Conservation (phyloP, 495 filamentous ascomycete species). For the Neurospora intermedia region DNA sequence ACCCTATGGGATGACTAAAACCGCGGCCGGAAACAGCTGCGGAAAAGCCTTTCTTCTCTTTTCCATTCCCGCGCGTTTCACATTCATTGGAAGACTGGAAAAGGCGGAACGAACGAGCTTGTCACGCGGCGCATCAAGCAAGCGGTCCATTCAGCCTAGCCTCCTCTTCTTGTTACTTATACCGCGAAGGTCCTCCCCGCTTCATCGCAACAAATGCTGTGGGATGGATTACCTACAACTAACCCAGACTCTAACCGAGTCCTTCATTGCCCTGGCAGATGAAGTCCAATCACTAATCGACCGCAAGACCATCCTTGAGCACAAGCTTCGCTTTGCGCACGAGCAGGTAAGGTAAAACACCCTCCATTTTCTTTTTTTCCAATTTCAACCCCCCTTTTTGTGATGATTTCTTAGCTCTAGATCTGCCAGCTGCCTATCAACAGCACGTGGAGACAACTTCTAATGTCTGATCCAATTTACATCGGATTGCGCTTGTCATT, state of each 20-base stretch:
- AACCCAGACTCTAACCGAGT: constrained; percentile 41
- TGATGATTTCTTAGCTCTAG: constrained; percentile 66
- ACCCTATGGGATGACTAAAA: constrained; percentile 1
- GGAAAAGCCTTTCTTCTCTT: constrained; percentile 2
- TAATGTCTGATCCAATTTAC: constrained; percentile 19
- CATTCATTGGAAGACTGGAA: background rate
- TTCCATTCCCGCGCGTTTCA: background rate
- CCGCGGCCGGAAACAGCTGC: background rate
- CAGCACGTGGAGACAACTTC: constrained; percentile 41
- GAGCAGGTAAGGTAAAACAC: constrained; percentile 38
- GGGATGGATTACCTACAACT: constrained; percentile 34
- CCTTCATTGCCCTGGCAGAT: constrained; percentile 54
- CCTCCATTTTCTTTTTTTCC: constrained; percentile 9
- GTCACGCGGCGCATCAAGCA: constrained; percentile 4
- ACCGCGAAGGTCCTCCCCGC: background rate
- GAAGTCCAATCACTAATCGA: constrained; percentile 46
- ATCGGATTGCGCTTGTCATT: constrained; percentile 4
- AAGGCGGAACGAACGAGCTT: background rate
- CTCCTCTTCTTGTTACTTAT: background rate
- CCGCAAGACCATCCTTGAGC: constrained; percentile 43
- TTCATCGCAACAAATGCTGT: constrained; percentile 10
- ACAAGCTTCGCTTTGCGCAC: constrained; percentile 47
- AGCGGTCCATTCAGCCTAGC: background rate
- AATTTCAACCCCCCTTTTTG: constrained; percentile 4
- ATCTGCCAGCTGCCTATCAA: constrained; percentile 48